A percentile compares a stretch with the other conserved stretches of the same genome.
Conservation (phyloP, 495 filamentous ascomycete genomes). For the Penicillium steckii region DNA sequence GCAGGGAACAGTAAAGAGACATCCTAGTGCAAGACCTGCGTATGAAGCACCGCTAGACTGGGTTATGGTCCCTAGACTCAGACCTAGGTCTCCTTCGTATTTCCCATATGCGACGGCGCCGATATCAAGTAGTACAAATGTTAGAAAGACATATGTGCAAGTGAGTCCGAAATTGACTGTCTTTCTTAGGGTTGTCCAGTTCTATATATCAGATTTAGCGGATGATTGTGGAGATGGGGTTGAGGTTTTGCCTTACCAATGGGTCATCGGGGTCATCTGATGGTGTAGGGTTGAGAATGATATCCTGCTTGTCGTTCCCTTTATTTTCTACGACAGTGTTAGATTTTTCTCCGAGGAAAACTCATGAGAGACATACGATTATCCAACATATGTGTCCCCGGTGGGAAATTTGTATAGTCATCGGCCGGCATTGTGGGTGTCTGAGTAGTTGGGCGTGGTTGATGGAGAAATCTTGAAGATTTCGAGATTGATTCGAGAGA, state of each 20-base stretch:
- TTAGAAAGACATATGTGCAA: slow-evolving; percentile 31
- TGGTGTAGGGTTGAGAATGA: slow-evolving; percentile 18
- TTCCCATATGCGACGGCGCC: slow-evolving; percentile 26
- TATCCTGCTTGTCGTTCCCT: background rate
- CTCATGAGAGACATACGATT: background rate
- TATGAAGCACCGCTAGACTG: slow-evolving; percentile 8
- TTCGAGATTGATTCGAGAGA: background rate
- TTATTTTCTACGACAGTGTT: slow-evolving; percentile 5
- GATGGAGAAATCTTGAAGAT: too few relatives aligned
- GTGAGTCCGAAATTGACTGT: slow-evolving; percentile 32
- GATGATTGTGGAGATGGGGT: background rate
- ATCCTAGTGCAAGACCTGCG: slow-evolving; percentile 23
- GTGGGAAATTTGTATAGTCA: background rate
- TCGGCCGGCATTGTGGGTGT: background rate
- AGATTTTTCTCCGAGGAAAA: background rate
- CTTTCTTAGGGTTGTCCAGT: slow-evolving; percentile 28
- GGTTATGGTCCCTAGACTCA: background rate
- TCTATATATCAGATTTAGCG: slow-evolving; percentile 2
- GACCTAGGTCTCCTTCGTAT: slow-evolving; percentile 22
- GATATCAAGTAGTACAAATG: slow-evolving; percentile 26
- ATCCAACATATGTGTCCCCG: slow-evolving; percentile 4
- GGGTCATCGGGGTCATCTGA: slow-evolving; percentile 23
- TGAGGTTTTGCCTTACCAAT: slow-evolving; percentile 9
- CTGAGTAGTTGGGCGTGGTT: background rate
- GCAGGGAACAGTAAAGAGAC: slow-evolving; percentile 38